Evolutionary conservation across 2,329 filamentous ascomycete genomes (phyloP).

Genomic region (Monosporascus sp.): DNA sequence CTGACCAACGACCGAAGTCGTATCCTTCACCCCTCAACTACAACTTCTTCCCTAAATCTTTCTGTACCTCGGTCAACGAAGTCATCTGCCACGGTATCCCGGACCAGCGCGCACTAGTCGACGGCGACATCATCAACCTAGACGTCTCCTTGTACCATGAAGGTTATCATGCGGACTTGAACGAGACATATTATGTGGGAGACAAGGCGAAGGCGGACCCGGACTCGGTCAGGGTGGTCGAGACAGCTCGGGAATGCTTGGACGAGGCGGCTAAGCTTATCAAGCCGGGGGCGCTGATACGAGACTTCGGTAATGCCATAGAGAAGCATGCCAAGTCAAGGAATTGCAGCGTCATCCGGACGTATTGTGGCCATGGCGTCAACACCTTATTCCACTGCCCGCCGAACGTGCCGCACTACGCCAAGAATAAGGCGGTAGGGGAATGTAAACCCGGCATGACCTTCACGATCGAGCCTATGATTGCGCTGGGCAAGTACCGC

Average conservation of each 20-base stretch:
- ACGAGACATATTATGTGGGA: constrained; percentile 98
- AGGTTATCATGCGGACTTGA: constrained; percentile 92
- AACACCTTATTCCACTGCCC: constrained; percentile 90
- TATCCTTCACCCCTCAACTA: constrained; percentile 96
- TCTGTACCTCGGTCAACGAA: constrained; percentile 94
- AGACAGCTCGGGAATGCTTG: constrained; percentile 82
- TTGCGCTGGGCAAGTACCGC: constrained; percentile 81
- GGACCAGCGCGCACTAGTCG: constrained; percentile 77
- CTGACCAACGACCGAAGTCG: constrained; percentile 49
- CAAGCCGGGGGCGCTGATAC: constrained; percentile 87
- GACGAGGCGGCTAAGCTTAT: constrained; percentile 87
- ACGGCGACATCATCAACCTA: constrained; percentile 96
- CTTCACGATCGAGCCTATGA: constrained; percentile 99
- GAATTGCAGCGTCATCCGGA: constrained; percentile 86
- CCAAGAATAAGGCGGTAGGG: constrained; percentile 95
- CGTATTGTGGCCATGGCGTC: constrained; percentile 94
- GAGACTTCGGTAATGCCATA: constrained; percentile 90
- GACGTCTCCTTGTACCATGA: constrained; percentile 92
- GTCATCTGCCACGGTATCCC: constrained; percentile 98
- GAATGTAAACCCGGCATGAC: constrained; percentile 95
- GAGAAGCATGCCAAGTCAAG: constrained; percentile 87
- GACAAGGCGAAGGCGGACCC: constrained; percentile 78
- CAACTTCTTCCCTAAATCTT: constrained; percentile 93
- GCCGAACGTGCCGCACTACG: constrained; percentile 94
- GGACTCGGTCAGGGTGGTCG: constrained; percentile 84